Evolutionary conservation across 805 yeast genomes (phyloP).

Genomic region (Scheffersomyces lignosus): DNA sequence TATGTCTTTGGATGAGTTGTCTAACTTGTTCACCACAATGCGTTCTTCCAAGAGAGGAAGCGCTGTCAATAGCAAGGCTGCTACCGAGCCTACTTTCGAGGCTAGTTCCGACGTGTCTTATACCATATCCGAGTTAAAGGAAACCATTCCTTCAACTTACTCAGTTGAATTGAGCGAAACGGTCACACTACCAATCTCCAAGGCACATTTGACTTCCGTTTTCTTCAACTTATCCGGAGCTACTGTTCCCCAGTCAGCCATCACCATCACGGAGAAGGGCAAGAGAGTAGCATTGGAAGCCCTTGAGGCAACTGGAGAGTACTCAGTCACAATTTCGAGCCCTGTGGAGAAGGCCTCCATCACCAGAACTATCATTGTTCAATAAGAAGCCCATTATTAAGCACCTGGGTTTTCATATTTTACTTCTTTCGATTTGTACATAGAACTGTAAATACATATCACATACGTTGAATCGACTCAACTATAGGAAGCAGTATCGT

Average conservation of each 20-base stretch:
- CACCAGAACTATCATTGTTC: conserved; percentile 14
- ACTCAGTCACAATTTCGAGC: conserved; percentile 25
- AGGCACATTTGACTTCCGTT: conserved; percentile 20
- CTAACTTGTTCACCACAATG: conserved; percentile 33
- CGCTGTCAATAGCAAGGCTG: conserved; percentile 2
- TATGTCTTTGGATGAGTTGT: conserved; percentile 40
- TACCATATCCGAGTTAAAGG: conserved; percentile 32
- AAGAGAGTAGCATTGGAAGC: conserved; percentile 9
- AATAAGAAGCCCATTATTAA: no score
- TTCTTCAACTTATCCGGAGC: conserved; percentile 33
- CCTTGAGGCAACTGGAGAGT: conserved; percentile 26
- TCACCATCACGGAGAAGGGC: conserved; percentile 14
- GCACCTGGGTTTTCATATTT: no score
- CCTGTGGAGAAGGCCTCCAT: conserved; percentile 25
- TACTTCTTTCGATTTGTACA: no score
- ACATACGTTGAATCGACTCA: no score
- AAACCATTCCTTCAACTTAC: conserved; percentile 24
- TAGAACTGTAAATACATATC: no score
- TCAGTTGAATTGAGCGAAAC: conserved; percentile 16
- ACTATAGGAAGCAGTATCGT: no score
- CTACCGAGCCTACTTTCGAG: conserved; percentile 10
- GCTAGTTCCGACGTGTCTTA: conserved; percentile 17
- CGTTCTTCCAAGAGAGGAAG: conserved; percentile 12
- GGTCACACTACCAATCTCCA: conserved; percentile 26
- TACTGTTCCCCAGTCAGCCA: conserved; percentile 24